These are phyloP conservation scores for Aureobasidium mangrovei DNA, from an alignment of 2,329 filamentous ascomycete genomes.

Conservation along the genomic window DNA sequence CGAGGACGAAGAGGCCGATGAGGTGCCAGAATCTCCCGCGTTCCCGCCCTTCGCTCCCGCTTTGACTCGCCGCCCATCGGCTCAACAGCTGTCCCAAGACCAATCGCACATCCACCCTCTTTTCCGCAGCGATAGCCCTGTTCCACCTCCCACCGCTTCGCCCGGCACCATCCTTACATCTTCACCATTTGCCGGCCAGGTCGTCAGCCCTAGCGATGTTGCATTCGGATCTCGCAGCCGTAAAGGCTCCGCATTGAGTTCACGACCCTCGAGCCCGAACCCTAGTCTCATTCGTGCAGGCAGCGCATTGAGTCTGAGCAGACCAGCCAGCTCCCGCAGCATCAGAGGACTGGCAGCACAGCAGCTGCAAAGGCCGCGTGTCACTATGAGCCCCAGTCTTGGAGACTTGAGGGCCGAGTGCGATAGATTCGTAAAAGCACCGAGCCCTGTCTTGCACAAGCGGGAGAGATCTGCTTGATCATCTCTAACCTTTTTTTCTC, in stretches of 20 bases:
- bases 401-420: background rate
- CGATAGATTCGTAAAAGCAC: background rate
- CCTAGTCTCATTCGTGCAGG: background rate
- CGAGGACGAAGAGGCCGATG: slow-evolving; percentile 13
- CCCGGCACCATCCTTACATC: slow-evolving; percentile 64
- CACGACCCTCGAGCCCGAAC: slow-evolving; percentile 3
- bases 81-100: slow-evolving; percentile 25
- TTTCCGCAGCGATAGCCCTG: slow-evolving; percentile 64
- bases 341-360: slow-evolving; percentile 8
- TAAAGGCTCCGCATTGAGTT: slow-evolving; percentile 1
- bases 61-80: slow-evolving; percentile 18
- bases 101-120: slow-evolving; percentile 70
- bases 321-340: slow-evolving; percentile 7
- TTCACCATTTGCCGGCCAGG: slow-evolving; percentile 57
- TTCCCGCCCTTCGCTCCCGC: slow-evolving; percentile 14
- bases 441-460: slow-evolving; percentile 2
- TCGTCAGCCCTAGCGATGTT: slow-evolving; percentile 35
- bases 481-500: background rate
- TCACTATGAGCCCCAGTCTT: slow-evolving; percentile 7
- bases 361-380: background rate
- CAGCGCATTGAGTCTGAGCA: slow-evolving; percentile 1
- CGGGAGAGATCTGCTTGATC: slow-evolving; percentile 2
- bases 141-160: slow-evolving; percentile 54
- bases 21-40: background rate
- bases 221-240: slow-evolving; percentile 6